Conservation (phyloP, 768 basidiomycete genomes). For the Trametes elegans region DNA sequence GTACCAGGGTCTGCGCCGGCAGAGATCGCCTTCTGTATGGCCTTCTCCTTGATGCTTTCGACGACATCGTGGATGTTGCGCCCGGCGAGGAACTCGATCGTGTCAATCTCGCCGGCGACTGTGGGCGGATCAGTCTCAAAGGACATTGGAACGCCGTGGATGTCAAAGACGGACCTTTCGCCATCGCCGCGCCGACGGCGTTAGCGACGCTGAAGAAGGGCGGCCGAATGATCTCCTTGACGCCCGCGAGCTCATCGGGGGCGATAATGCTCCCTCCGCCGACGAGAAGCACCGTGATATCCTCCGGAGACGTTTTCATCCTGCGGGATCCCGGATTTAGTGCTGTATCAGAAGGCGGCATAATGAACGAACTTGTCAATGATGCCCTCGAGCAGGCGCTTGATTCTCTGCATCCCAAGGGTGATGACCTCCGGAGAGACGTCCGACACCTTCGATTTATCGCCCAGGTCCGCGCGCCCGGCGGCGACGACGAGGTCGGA, state of each 20-base stretch:
- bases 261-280: conserved; percentile 65
- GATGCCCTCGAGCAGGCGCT: conserved; percentile 42
- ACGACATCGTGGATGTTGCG: conserved; percentile 32
- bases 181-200: conserved; percentile 56
- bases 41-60: conserved; percentile 30
- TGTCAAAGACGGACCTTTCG: conserved; percentile 16
- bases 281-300: conserved; percentile 58
- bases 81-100: conserved; percentile 36
- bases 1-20: conserved; percentile 34
- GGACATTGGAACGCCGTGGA: neutral
- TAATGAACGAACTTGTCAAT: conserved; percentile 40
- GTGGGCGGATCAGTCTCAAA: neutral
- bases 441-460: conserved; percentile 21
- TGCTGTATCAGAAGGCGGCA: neutral
- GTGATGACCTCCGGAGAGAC: conserved; percentile 28
- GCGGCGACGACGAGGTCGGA: conserved; percentile 56
- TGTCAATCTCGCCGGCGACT: conserved; percentile 35
- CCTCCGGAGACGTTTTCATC: conserved; percentile 64
- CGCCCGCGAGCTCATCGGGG: conserved; percentile 49
- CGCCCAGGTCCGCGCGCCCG: conserved; percentile 28
- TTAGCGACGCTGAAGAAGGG: conserved; percentile 58
- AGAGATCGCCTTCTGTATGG: conserved; percentile 35
- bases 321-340: conserved; percentile 1
- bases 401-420: conserved; percentile 41
- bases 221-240: conserved; percentile 48